phyloP scores from a whole-genome alignment of 73 alveolate species.

The Paramecium caudatum region DNA sequence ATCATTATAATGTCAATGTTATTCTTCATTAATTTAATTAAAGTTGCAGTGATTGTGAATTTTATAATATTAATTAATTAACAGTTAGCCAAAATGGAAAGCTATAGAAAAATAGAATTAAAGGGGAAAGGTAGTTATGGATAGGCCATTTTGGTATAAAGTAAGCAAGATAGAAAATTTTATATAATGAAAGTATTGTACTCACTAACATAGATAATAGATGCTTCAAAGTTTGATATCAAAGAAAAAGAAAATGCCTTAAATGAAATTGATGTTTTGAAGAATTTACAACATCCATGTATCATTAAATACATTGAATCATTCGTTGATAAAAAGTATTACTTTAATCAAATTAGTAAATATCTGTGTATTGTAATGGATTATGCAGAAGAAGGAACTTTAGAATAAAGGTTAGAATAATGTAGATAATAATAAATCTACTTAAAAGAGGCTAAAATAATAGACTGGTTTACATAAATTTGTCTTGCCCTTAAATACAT shows the following conservation, averaged over 20 bases:
- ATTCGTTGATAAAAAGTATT: conserved; percentile 77
- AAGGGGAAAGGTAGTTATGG: conserved; percentile 78
- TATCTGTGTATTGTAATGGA: conserved; percentile 91
- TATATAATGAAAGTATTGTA: conserved; percentile 72
- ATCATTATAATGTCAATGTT: background rate
- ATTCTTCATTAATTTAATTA: too few relatives aligned
- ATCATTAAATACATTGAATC: conserved; percentile 78
- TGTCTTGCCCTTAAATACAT: conserved; percentile 87
- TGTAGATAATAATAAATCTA: conserved; percentile 75
- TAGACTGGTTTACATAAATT: conserved; percentile 83
- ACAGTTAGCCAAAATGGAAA: conserved; percentile 64
- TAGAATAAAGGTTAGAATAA: conserved; percentile 79
- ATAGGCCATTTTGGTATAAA: conserved; percentile 70
- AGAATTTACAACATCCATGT: conserved; percentile 75
- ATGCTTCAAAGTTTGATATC: conserved; percentile 54
- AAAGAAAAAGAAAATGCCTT: conserved; percentile 73
- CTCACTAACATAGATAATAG: conserved; percentile 40
- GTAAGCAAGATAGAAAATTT: conserved; percentile 62
- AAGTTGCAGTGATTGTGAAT: background rate
- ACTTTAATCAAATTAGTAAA: conserved; percentile 32
- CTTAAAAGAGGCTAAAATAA: conserved; percentile 78
- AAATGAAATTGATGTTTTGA: conserved; percentile 75
- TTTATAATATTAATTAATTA: conserved; percentile 5
- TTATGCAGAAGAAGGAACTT: conserved; percentile 92
- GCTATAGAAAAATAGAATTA: conserved; percentile 69